These are phyloP conservation scores for Cryptosporidium sp. DNA, from an alignment of 169 alveolate genomes.

Conservation along the genomic window DNA sequence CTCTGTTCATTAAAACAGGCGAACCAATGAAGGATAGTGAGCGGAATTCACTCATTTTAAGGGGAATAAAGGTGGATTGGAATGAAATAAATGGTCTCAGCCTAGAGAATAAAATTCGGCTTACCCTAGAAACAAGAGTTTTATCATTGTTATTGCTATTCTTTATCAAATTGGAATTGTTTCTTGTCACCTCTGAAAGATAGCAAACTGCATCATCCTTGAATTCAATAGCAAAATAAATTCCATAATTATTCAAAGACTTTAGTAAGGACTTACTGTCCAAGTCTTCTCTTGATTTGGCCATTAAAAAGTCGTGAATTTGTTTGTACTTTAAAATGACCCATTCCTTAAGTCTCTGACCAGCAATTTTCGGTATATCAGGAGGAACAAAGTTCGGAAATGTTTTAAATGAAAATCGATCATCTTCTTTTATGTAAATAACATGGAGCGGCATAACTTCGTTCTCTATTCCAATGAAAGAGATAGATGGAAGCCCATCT, in stretches of 20 bases:
- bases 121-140: conserved; percentile 36
- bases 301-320: conserved; percentile 31
- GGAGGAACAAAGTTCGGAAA: conserved; percentile 46
- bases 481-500: conserved; percentile 68
- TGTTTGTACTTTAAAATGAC: conserved; percentile 27
- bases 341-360: conserved; percentile 61
- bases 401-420: conserved; percentile 47
- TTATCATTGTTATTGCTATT: not conserved
- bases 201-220: conserved; percentile 65
- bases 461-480: conserved; percentile 51
- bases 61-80: conserved; percentile 38
- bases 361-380: conserved; percentile 68
- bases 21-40: conserved; percentile 68
- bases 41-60: conserved; percentile 41
- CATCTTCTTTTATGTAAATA: conserved; percentile 19
- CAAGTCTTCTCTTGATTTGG: not conserved
- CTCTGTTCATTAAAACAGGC: conserved; percentile 32
- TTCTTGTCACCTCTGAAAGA: conserved; percentile 36
- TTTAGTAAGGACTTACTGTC: not conserved
- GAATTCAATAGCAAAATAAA: conserved; percentile 59
- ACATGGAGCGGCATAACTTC: conserved; percentile 55
- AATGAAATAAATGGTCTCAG: conserved; percentile 60
- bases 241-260: conserved; percentile 48
- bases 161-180: not conserved
- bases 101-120: conserved; percentile 53